Conservation (phyloP, 23 red algal genomes). For the Gracilaria domingensis region DNA sequence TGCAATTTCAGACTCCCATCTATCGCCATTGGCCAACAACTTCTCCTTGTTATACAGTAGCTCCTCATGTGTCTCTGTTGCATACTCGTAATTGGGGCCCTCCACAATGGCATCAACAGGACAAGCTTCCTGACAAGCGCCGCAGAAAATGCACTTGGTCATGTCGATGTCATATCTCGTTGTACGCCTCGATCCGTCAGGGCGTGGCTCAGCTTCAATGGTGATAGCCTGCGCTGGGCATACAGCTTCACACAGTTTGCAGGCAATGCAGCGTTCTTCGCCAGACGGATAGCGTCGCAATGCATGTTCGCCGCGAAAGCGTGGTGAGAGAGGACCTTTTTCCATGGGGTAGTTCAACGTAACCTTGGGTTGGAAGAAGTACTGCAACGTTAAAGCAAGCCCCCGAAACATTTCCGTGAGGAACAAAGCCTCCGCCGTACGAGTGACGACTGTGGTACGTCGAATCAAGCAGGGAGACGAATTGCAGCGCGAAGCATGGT, state of each 20-base stretch:
- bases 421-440: constrained; percentile 86
- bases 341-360: constrained; percentile 98
- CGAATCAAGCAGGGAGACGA: not conserved
- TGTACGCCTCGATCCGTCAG: constrained; percentile 96
- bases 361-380: constrained; percentile 94
- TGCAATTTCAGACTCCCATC: constrained; percentile 97
- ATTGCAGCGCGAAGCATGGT: not conserved
- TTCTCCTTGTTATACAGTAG: constrained; percentile 99
- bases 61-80: constrained; percentile 99
- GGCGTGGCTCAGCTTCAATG: constrained; percentile 98
- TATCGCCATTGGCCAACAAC: constrained; percentile 96
- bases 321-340: constrained; percentile 95
- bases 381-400: constrained; percentile 82
- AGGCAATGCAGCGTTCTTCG: constrained; percentile 99
- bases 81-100: constrained; percentile 95
- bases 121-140: constrained; percentile 98
- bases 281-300: constrained; percentile 94
- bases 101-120: constrained; percentile 99
- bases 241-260: constrained; percentile 97
- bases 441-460: constrained; percentile 51
- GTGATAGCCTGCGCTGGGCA: constrained; percentile 99
- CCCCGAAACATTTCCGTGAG: constrained; percentile 96
- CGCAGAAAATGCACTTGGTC: constrained; percentile 99
- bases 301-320: constrained; percentile 99
- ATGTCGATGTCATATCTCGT: constrained; percentile 99